Percentiles rank a stretch among this genome's conserved stretches.
These are phyloP conservation scores for Blastocystis sp. DNA, from an alignment of 352 stramenopile species.

Conservation along the genomic window DNA sequence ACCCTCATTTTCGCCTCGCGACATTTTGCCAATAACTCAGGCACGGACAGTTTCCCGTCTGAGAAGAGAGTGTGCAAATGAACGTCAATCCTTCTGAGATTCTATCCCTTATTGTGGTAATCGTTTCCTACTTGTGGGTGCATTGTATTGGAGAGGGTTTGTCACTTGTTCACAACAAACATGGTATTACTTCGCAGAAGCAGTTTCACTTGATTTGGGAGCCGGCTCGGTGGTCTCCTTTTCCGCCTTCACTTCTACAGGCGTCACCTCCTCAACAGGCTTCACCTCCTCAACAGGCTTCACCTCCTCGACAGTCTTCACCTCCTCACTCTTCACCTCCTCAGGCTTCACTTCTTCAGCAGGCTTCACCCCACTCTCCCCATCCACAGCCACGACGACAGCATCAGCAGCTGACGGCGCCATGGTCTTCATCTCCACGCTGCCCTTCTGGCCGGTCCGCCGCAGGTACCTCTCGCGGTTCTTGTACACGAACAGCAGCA, in stretches of 20 bases:
- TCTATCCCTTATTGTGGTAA: not conserved
- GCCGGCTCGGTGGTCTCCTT: not conserved
- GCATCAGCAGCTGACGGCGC: not conserved
- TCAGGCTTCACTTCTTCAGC: no score
- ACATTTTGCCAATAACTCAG: conserved; percentile 4
- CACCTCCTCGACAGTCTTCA: not conserved
- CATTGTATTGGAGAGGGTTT: not conserved
- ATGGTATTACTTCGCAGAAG: no score
- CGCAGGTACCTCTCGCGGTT: not conserved
- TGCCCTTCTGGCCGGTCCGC: not conserved
- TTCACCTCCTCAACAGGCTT: not conserved
- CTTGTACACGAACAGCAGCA: not conserved
- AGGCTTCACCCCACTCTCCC: not conserved
- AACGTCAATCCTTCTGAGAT: conserved; percentile 6
- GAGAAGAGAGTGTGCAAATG: conserved; percentile 52
- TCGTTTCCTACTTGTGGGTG: not conserved
- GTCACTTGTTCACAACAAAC: no score
- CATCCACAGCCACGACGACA: not conserved
- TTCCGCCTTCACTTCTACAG: not conserved
- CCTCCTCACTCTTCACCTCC: not conserved
- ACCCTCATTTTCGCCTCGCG: not conserved
- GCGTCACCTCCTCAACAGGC: not conserved
- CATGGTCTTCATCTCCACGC: not conserved
- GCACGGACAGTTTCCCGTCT: conserved; percentile 42
- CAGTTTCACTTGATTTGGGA: no score